These are phyloP conservation scores for Backusella australiensis DNA, from an alignment of 192 early-diverging fungal genomes.

Conservation along the genomic window DNA sequence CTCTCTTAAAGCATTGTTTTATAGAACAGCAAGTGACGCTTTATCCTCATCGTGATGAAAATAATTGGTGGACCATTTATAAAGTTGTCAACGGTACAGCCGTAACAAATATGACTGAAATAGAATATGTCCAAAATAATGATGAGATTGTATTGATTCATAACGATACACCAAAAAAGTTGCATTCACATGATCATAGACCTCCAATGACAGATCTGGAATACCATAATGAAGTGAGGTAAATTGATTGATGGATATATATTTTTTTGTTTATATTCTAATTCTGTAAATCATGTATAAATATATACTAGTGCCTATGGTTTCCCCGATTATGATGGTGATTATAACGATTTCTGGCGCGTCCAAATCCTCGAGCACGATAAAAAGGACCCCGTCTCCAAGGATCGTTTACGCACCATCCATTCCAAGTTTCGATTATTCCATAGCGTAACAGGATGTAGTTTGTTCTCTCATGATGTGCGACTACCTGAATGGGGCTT, in stretches of 20 bases:
- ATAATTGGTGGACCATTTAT: constrained; percentile 80
- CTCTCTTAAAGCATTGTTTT: constrained; percentile 14
- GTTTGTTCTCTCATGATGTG: constrained; percentile 80
- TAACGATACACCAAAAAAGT: constrained; percentile 51
- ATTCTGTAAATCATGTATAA: not conserved
- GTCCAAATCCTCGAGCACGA: constrained; percentile 76
- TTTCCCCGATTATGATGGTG: constrained; percentile 72
- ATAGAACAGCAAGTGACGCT: constrained; percentile 79
- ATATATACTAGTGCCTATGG: constrained; percentile 52
- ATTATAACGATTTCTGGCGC: constrained; percentile 92
- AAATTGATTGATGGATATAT: not conserved
- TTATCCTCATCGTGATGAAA: constrained; percentile 82
- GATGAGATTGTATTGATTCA: constrained; percentile 80
- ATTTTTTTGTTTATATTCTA: not conserved
- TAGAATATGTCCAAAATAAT: constrained; percentile 65
- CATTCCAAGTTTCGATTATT: constrained; percentile 75
- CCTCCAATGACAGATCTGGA: constrained; percentile 69
- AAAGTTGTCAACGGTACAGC: constrained; percentile 38
- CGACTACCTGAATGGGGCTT: constrained; percentile 93
- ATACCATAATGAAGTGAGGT: constrained; percentile 74
- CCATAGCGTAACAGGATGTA: constrained; percentile 74
- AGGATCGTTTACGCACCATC: constrained; percentile 62
- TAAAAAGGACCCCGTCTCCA: constrained; percentile 45
- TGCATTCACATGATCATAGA: constrained; percentile 72
- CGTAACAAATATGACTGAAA: constrained; percentile 26